phyloP scores from a whole-genome alignment of 2,329 filamentous ascomycete genomes.

The Tolypocladium inflatum region DNA sequence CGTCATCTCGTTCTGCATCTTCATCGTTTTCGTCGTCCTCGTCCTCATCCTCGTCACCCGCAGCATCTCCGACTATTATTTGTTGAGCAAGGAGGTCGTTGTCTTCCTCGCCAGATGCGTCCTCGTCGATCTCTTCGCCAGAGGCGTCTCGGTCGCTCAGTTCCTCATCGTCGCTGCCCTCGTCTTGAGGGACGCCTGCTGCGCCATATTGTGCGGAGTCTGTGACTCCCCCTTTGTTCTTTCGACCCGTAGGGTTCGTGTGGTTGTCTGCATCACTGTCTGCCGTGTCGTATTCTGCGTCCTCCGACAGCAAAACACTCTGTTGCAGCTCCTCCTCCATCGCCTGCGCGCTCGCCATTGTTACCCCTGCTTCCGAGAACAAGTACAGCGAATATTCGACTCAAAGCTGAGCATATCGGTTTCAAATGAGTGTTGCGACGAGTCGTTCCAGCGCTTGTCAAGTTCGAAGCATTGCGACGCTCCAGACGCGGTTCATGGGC shows the following conservation, averaged over 20 bases:
- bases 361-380: slow-evolving; percentile 16
- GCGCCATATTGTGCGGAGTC: background rate
- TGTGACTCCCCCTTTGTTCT: background rate
- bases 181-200: background rate
- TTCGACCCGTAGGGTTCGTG: slow-evolving; percentile 11
- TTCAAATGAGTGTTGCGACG: slow-evolving; percentile 10
- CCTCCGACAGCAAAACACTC: slow-evolving; percentile 42
- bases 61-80: slow-evolving; percentile 15
- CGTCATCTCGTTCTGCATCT: slow-evolving; percentile 20
- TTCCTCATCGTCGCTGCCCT: slow-evolving; percentile 19
- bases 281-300: slow-evolving; percentile 30
- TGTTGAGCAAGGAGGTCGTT: slow-evolving; percentile 19
- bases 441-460: slow-evolving; percentile 10
- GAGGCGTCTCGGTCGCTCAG: slow-evolving; percentile 29
- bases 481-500: slow-evolving; percentile 2
- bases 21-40: slow-evolving; percentile 25
- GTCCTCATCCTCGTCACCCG: slow-evolving; percentile 21
- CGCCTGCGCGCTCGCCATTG: slow-evolving; percentile 41
- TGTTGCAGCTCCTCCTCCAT: slow-evolving; percentile 51
- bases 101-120: slow-evolving; percentile 33
- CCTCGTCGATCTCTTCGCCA: slow-evolving; percentile 31
- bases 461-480: slow-evolving; percentile 12
- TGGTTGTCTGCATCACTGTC: slow-evolving; percentile 19
- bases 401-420: slow-evolving; percentile 20
- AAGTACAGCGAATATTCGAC: slow-evolving; percentile 5